Percentiles rank a stretch among this genome's conserved stretches.
phyloP scores from a whole-genome alignment of 495 filamentous ascomycete species.

The Pyrenopolyporus hunteri region DNA sequence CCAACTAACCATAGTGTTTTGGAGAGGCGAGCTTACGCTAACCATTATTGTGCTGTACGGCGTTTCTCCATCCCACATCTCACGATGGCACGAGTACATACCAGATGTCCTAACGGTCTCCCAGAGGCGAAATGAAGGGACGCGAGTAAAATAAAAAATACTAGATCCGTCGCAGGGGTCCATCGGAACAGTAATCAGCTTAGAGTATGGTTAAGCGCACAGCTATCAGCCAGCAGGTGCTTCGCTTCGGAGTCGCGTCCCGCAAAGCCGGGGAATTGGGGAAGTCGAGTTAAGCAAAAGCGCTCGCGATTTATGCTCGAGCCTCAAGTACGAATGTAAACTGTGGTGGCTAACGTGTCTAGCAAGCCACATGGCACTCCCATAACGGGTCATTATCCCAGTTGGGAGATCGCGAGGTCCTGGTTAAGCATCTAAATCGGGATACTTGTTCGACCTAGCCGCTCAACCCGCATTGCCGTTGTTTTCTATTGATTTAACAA shows the following conservation, averaged over 20 bases:
- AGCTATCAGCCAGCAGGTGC: conserved; percentile 22
- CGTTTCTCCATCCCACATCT: not conserved
- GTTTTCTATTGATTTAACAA: conserved; percentile 9
- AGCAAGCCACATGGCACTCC: conserved; percentile 25
- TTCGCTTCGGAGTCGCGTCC: conserved; percentile 26
- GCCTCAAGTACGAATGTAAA: conserved; percentile 16
- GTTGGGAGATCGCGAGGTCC: conserved; percentile 22
- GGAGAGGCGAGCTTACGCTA: not conserved
- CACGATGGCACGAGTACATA: not conserved
- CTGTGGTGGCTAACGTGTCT: conserved; percentile 3
- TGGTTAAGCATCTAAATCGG: conserved; percentile 8
- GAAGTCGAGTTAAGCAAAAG: conserved; percentile 18
- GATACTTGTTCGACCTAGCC: conserved; percentile 1
- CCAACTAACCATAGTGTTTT: not conserved
- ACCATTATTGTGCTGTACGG: not conserved
- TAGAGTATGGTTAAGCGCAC: not conserved
- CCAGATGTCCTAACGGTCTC: not conserved
- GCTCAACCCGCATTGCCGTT: not conserved
- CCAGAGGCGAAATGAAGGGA: not conserved
- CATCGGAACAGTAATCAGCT: conserved; percentile 20
- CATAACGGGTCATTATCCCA: conserved; percentile 22
- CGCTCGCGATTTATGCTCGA: conserved; percentile 3
- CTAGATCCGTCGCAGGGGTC: conserved; percentile 5
- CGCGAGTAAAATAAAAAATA: not conserved
- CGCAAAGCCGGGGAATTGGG: conserved; percentile 26